These are phyloP conservation scores for Lepidopterella palustris DNA, from an alignment of 495 filamentous ascomycete species.

Conservation along the genomic window DNA sequence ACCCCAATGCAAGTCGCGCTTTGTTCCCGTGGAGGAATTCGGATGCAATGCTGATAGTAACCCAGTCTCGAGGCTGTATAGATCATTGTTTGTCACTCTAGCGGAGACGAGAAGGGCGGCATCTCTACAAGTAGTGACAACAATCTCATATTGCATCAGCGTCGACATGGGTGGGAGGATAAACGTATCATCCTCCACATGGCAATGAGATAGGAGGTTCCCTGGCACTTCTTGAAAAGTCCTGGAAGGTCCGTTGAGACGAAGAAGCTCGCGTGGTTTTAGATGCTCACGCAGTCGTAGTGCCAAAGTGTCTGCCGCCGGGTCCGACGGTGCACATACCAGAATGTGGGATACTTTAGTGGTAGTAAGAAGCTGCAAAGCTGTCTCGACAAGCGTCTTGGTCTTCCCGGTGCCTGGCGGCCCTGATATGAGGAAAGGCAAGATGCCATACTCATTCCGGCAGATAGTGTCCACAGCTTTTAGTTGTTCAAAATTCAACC, in stretches of 20 bases:
- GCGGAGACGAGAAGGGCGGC: conserved; percentile 46
- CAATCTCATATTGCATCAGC: conserved; percentile 46
- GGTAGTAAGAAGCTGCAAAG: conserved; percentile 34
- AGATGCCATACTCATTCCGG: conserved; percentile 41
- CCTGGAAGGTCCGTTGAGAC: conserved; percentile 45
- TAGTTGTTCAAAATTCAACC: conserved; percentile 48
- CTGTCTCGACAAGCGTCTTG: conserved; percentile 48
- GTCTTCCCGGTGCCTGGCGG: conserved; percentile 53
- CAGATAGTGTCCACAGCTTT: conserved; percentile 44
- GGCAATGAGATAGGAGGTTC: conserved; percentile 44
- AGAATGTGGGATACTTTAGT: conserved; percentile 39
- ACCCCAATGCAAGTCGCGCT: conserved; percentile 43
- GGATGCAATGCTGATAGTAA: conserved; percentile 30
- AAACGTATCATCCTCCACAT: conserved; percentile 43
- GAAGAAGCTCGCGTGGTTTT: conserved; percentile 39
- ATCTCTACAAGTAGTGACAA: conserved; percentile 48
- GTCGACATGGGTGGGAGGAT: conserved; percentile 42
- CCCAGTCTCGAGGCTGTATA: conserved; percentile 31
- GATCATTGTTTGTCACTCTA: conserved; percentile 45
- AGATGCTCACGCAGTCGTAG: conserved; percentile 42
- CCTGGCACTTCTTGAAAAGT: conserved; percentile 46
- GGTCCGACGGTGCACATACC: conserved; percentile 51
- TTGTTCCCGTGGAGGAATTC: conserved; percentile 1
- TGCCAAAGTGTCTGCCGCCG: conserved; percentile 49
- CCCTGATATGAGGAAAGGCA: conserved; percentile 50